A percentile compares a stretch with the other conserved stretches of the same genome.
phyloP scores from a whole-genome alignment of 2,329 filamentous ascomycete genomes.

The Alternaria tenuissima region DNA sequence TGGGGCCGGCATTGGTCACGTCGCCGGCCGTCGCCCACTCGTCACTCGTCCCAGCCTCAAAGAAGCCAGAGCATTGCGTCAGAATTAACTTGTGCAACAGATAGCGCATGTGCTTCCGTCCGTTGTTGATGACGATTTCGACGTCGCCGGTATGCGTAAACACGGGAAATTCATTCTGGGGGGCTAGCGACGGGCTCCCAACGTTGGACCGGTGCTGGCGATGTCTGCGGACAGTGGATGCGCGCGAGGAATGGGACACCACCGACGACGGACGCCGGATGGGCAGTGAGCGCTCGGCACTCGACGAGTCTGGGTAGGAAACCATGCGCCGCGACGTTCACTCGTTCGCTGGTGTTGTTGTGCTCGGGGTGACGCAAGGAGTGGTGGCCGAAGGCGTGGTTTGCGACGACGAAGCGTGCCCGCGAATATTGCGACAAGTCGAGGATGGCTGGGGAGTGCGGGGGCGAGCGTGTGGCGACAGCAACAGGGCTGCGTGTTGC shows the following conservation, averaged over 20 bases:
- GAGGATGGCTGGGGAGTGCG: constrained; percentile 25
- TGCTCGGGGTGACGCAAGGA: constrained; percentile 11
- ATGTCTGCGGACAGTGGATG: constrained; percentile 66
- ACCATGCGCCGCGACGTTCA: constrained; percentile 60
- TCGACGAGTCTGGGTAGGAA: constrained; percentile 66
- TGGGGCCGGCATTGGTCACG: constrained; percentile 30
- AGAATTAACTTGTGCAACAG: constrained; percentile 87
- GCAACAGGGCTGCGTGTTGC: constrained; percentile 41
- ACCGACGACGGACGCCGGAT: constrained; percentile 70
- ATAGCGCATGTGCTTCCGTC: constrained; percentile 80
- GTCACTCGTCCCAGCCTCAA: constrained; percentile 82
- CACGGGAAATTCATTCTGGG: constrained; percentile 90
- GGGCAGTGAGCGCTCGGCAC: constrained; percentile 63
- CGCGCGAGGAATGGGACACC: constrained; percentile 64
- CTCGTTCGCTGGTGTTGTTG: constrained; percentile 10
- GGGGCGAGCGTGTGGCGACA: constrained; percentile 30
- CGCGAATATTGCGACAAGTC: constrained; percentile 8
- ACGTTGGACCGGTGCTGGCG: constrained; percentile 84
- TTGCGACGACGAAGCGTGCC: constrained; percentile 9
- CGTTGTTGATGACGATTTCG: constrained; percentile 79
- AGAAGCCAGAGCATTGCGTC: constrained; percentile 91
- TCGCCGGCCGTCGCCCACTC: constrained; percentile 70
- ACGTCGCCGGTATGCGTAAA: constrained; percentile 93
- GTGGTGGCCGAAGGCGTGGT: neutral
- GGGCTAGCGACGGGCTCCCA: constrained; percentile 70